These are phyloP conservation scores for Phytophthora colocasiae DNA, from an alignment of 352 stramenopile genomes.

Conservation along the genomic window DNA sequence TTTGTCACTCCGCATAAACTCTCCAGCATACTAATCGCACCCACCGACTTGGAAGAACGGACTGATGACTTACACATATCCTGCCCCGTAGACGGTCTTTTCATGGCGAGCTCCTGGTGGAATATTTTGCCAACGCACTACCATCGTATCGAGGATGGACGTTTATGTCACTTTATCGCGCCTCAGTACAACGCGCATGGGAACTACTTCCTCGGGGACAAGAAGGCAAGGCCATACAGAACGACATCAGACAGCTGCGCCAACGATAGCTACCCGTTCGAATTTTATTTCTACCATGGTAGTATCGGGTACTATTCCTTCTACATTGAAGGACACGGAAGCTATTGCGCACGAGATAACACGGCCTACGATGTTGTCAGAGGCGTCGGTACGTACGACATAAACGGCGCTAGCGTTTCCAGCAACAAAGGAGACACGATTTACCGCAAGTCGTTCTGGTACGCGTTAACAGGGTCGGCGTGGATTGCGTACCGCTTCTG, in stretches of 20 bases:
- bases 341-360: conserved; percentile 12
- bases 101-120: no score
- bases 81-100: no score
- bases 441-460: no score
- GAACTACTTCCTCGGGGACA: conserved; percentile 4
- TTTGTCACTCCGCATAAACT: no score
- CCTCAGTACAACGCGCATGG: conserved; percentile 9
- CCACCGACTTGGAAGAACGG: no score
- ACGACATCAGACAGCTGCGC: conserved; percentile 1
- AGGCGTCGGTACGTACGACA: conserved; percentile 13
- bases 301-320: conserved; percentile 16
- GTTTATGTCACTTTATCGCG: conserved; percentile 12
- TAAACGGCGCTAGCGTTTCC: no score
- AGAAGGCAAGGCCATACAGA: neutral
- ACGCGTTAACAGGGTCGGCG: no score
- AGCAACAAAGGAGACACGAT: no score
- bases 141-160: neutral
- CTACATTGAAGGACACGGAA: conserved; percentile 20
- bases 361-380: conserved; percentile 22
- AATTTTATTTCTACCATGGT: conserved; percentile 11
- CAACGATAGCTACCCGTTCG: neutral
- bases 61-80: no score
- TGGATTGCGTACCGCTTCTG: no score
- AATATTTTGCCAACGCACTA: conserved; percentile 12
- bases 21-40: no score